Percentiles rank a stretch among this genome's conserved stretches.
Conservation (phyloP, 129 eudicot species). For the Flaveria ramosissima region DNA sequence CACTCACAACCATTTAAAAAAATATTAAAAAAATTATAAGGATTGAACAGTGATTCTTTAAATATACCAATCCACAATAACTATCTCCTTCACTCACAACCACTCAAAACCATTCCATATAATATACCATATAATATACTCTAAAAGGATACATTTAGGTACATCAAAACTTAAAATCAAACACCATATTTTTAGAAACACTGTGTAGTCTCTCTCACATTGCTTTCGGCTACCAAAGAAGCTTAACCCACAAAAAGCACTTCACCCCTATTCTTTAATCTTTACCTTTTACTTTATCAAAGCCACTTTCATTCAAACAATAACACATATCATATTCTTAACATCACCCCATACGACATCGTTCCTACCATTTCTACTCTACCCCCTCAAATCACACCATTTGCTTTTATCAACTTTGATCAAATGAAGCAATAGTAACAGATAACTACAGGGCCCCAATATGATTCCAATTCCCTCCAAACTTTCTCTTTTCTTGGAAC, state of each 20-base stretch:
- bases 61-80: too few relatives aligned
- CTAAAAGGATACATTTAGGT: too few relatives aligned
- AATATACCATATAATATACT: too few relatives aligned
- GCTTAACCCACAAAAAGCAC: constrained; percentile 28
- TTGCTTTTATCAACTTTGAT: constrained; percentile 24
- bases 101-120: too few relatives aligned
- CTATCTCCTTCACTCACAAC: too few relatives aligned
- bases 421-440: constrained; percentile 30
- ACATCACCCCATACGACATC: constrained; percentile 17
- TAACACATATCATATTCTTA: background rate
- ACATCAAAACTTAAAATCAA: too few relatives aligned
- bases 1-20: too few relatives aligned
- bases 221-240: constrained; percentile 46
- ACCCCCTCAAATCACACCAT: constrained; percentile 32
- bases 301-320: constrained; percentile 36
- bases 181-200: background rate
- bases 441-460: constrained; percentile 30
- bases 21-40: too few relatives aligned
- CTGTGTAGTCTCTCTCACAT: constrained; percentile 28
- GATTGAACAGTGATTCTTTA: too few relatives aligned
- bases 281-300: constrained; percentile 52
- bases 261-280: constrained; percentile 18
- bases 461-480: constrained; percentile 55
- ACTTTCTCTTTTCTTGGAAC: constrained; percentile 53
- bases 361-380: background rate